Evolutionary conservation across 768 basidiomycete species (phyloP).

Genomic region (Tephrocybe sp.): DNA sequence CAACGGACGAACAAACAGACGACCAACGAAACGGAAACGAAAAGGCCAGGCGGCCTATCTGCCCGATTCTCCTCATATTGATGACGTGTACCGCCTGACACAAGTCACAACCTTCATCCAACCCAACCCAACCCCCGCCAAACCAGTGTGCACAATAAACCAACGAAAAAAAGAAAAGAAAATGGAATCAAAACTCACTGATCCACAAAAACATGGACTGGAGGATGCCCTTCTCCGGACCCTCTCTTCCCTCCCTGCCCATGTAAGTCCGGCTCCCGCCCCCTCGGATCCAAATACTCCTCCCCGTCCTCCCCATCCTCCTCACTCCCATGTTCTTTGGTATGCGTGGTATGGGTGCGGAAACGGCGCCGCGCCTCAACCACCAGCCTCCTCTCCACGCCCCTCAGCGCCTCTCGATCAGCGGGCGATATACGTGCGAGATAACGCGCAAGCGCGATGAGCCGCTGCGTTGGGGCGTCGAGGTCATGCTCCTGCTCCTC

Average conservation of each 20-base stretch:
- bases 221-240: slow-evolving; percentile 30
- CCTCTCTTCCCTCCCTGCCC: slow-evolving; percentile 33
- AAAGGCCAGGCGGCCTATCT: too few species aligned
- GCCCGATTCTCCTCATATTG: too few species aligned
- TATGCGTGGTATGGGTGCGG: too few species aligned
- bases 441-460: slow-evolving; percentile 7
- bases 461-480: slow-evolving; percentile 1
- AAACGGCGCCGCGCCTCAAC: slow-evolving; percentile 3
- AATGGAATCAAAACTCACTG: slow-evolving; percentile 41
- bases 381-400: slow-evolving; percentile 14
- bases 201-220: slow-evolving; percentile 55
- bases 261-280: slow-evolving; percentile 26
- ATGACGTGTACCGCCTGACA: too few species aligned
- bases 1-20: too few species aligned
- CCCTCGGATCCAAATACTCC: not conserved
- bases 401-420: slow-evolving; percentile 8
- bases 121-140: too few species aligned
- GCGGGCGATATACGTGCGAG: slow-evolving; percentile 11
- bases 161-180: not conserved
- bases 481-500: too few species aligned
- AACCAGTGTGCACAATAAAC: not conserved
- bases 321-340: not conserved
- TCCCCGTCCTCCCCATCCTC: not conserved
- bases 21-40: too few species aligned
- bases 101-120: too few species aligned